Evolutionary conservation across 305 asterid genomes (phyloP), one percentile per base, ranked within the genome.

Genomic region (Fraxinus sp.): DNA sequence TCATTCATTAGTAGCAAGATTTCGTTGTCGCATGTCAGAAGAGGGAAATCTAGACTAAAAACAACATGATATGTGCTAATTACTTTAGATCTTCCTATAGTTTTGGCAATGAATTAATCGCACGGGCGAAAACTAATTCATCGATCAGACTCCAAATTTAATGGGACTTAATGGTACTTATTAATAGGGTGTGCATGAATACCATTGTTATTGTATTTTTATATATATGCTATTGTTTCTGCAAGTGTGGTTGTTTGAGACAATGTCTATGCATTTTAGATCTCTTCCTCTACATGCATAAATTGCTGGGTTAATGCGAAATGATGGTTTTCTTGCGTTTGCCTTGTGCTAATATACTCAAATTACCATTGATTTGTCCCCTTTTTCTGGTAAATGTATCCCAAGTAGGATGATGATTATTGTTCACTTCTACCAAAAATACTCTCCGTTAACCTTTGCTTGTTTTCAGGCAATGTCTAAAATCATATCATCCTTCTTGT

Each of bases 401-500:
- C 24, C 49, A 36, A 24, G 77, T 75, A 28, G 41, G 75, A 64
- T 52, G 82, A 73, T 55, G 41, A 76, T 13, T 74, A 52, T 35
- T 7, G 59, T 49, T 55, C 35, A 43, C 72, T 18, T 82, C 82
- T 55, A 20, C 2, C 55, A 3, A 68, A 79, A 52, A 30, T 59
- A 36, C 79, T 62, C 41, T 68, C 18, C 13, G 49, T 37, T 81
- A 52, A 80, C 28, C 3, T 52, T 39, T 72, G 62, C 11, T 86
- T 10, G 87, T 46, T 86, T 88, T n/a, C 95, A 96, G 99, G 91
- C 73, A 92, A 7, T 96, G 98, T 82, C 74, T 83, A 64, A 96
- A 94, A 86, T 86, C 97, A 75, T 96, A 92, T 79, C 99, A 96
- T 85, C 90, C 90, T 59, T 3, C 30, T 13, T 96, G 99, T 32